Evolutionary conservation across 257 asterid species (phyloP).

Genomic region (Capsicum rhomboideum): DNA sequence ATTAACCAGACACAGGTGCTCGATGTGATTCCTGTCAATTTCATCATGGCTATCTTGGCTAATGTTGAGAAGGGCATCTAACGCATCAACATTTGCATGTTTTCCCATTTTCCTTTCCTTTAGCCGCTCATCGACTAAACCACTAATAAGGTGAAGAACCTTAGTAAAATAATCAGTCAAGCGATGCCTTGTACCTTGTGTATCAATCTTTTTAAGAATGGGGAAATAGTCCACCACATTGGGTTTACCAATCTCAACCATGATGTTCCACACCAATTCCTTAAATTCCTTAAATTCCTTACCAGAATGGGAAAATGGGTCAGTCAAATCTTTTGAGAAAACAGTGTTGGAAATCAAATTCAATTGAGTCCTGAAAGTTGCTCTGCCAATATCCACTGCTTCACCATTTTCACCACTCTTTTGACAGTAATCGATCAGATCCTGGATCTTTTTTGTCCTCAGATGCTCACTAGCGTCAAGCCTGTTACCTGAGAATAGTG

Average conservation of each 20-base stretch:
- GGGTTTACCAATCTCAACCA: constrained; percentile 25
- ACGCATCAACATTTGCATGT: constrained; percentile 16
- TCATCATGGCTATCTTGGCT: constrained; percentile 50
- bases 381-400: constrained; percentile 19
- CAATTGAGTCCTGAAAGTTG: constrained; percentile 21
- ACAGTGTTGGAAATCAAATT: constrained; percentile 41
- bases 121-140: constrained; percentile 28
- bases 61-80: constrained; percentile 17
- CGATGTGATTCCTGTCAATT: constrained; percentile 50
- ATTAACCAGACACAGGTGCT: constrained; percentile 58
- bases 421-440: constrained; percentile 21
- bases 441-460: constrained; percentile 40
- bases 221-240: constrained; percentile 52
- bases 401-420: constrained; percentile 24
- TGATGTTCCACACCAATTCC: constrained; percentile 32
- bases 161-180: constrained; percentile 18
- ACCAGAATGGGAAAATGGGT: constrained; percentile 30
- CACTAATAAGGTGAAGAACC: constrained; percentile 26
- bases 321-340: constrained; percentile 50
- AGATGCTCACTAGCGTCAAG: constrained; percentile 60
- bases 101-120: constrained; percentile 1
- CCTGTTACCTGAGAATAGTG: constrained; percentile 9
- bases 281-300: constrained; percentile 44
- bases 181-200: constrained; percentile 30
- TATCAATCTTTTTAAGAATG: constrained; percentile 27